phyloP scores from a whole-genome alignment of 1,284 basidiomycete species.

The Chiua sp. region DNA sequence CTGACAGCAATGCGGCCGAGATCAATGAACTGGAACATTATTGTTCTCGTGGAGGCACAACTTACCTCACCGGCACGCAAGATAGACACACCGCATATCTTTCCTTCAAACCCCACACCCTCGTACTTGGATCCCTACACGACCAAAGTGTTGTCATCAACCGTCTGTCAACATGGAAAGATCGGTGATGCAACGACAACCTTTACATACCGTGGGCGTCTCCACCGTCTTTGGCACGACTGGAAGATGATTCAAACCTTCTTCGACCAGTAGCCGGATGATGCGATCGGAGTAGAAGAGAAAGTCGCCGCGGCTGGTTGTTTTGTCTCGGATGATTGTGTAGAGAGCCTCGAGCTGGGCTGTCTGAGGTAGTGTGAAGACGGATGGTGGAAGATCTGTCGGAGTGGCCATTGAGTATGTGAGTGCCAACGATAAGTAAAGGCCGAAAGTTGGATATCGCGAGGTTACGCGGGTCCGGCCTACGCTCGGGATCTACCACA shows the following conservation, averaged over 20 bases:
- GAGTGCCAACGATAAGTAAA: too few species aligned
- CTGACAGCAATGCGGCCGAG: constrained; percentile 41
- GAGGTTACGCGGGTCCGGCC: too few species aligned
- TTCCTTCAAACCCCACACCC: constrained; percentile 92
- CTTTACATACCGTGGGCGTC: constrained; percentile 69
- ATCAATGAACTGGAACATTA: background rate
- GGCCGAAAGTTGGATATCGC: too few species aligned
- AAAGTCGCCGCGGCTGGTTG: constrained; percentile 91
- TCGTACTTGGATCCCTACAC: constrained; percentile 78
- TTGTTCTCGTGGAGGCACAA: background rate
- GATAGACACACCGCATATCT: constrained; percentile 95
- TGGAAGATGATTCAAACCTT: constrained; percentile 96
- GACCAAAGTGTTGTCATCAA: background rate
- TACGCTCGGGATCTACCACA: too few species aligned
- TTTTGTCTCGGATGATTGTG: constrained; percentile 93
- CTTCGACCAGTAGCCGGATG: constrained; percentile 78
- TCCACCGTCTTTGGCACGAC: constrained; percentile 84
- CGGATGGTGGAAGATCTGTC: constrained; percentile 68
- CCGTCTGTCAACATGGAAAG: background rate
- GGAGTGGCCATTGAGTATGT: constrained; percentile 32
- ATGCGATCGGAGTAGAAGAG: constrained; percentile 93
- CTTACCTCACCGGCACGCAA: constrained; percentile 84
- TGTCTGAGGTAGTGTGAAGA: constrained; percentile 87
- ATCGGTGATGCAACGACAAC: background rate
- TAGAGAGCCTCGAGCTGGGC: constrained; percentile 94